Conservation (phyloP, 768 basidiomycete species). For the Psilocybe azurescens region DNA sequence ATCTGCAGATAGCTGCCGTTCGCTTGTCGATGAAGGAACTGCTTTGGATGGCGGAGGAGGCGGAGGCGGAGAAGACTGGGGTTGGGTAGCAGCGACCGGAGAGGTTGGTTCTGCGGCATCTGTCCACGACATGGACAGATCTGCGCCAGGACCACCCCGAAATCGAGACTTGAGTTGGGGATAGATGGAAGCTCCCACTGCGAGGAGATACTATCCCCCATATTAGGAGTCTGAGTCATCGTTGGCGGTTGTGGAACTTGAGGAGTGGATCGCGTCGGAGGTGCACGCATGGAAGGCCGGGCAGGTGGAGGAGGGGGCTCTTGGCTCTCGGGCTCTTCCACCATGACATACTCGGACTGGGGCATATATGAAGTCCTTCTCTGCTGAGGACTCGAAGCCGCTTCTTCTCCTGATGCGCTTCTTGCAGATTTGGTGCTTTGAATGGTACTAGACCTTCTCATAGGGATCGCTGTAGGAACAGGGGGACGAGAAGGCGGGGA, state of each 20-base stretch:
- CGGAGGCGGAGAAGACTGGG: constrained; percentile 13
- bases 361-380: constrained; percentile 29
- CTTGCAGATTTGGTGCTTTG: constrained; percentile 41
- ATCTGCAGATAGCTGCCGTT: constrained; percentile 55
- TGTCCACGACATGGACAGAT: constrained; percentile 68
- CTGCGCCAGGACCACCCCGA: constrained; percentile 42
- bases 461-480: constrained; percentile 42
- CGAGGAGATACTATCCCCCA: constrained; percentile 44
- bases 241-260: constrained; percentile 34
- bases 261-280: constrained; percentile 42
- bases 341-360: constrained; percentile 66
- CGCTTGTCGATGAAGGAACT: constrained; percentile 33
- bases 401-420: constrained; percentile 38
- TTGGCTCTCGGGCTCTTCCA: constrained; percentile 51
- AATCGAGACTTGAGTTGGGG: constrained; percentile 57
- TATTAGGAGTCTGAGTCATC: constrained; percentile 28
- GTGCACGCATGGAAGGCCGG: constrained; percentile 43
- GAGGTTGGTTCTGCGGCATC: constrained; percentile 47
- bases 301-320: constrained; percentile 56
- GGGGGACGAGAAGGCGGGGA: constrained; percentile 54
- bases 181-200: constrained; percentile 75
- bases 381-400: constrained; percentile 19
- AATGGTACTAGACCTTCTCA: constrained; percentile 42
- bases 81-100: constrained; percentile 23
- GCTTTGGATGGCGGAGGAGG: constrained; percentile 14